A percentile compares a stretch with the other conserved stretches of the same genome.
Conservation (phyloP, 805 yeast genomes). For the Wickerhamiella siamensis region DNA sequence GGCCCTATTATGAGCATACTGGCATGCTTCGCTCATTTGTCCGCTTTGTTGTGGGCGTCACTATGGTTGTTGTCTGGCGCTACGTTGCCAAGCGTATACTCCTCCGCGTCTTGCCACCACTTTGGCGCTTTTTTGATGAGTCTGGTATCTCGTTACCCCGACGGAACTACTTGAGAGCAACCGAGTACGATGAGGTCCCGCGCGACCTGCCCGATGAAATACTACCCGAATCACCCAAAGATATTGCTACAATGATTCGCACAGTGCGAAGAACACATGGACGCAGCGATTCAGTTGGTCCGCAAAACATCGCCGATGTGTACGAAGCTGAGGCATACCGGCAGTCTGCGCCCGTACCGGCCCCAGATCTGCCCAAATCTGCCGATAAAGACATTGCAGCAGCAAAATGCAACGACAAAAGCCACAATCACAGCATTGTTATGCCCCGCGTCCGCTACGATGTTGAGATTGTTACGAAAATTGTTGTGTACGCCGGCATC, state of each 20-base stretch:
- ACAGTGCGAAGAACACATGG: constrained; percentile 17
- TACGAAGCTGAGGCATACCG: constrained; percentile 27
- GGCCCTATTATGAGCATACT: not conserved
- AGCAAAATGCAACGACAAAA: constrained; percentile 10
- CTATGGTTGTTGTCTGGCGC: constrained; percentile 58
- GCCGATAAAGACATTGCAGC: constrained; percentile 11
- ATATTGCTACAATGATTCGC: constrained; percentile 21
- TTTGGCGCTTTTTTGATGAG: constrained; percentile 29
- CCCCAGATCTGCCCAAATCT: not conserved
- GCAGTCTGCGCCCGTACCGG: not conserved
- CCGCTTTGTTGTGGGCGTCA: constrained; percentile 50
- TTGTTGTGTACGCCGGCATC: constrained; percentile 72
- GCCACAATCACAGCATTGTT: constrained; percentile 15
- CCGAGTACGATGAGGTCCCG: constrained; percentile 25
- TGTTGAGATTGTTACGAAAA: constrained; percentile 61
- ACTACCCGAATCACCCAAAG: constrained; percentile 25
- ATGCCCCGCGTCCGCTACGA: constrained; percentile 39
- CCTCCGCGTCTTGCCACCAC: constrained; percentile 42
- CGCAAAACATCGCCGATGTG: constrained; percentile 30
- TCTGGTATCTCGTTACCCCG: constrained; percentile 30
- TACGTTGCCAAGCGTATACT: constrained; percentile 53
- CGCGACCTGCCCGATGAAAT: constrained; percentile 14
- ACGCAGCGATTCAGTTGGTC: constrained; percentile 29
- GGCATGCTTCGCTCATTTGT: constrained; percentile 20
- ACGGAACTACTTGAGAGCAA: constrained; percentile 26